Conservation (phyloP, 305 asterid genomes). For the Fraxinus greggii region DNA sequence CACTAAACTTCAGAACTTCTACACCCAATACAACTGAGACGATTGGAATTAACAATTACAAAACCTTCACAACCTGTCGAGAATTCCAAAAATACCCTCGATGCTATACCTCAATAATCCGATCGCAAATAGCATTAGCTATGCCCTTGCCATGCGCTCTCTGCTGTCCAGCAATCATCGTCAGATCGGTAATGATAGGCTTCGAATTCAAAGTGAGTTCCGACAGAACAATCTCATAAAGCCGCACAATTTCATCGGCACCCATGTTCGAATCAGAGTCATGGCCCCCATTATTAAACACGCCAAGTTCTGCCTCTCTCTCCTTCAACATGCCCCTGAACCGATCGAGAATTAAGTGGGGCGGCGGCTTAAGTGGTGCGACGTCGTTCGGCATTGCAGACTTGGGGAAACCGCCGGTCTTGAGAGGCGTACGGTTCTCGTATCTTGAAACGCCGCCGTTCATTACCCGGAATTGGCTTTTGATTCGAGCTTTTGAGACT, state of each 20-base stretch:
- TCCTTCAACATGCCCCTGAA: constrained; percentile 67
- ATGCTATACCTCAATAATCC: constrained; percentile 83
- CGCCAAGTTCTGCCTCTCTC: constrained; percentile 69
- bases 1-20: constrained; percentile 30
- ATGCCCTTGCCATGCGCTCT: constrained; percentile 67
- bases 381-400: constrained; percentile 43
- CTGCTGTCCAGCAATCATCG: constrained; percentile 89
- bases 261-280: constrained; percentile 41
- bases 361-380: constrained; percentile 36
- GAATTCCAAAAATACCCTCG: constrained; percentile 34
- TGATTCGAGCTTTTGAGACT: background rate
- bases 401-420: constrained; percentile 29
- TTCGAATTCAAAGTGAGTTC: constrained; percentile 80
- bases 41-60: constrained; percentile 32
- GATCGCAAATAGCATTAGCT: constrained; percentile 75
- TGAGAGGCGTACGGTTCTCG: constrained; percentile 46
- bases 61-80: constrained; percentile 26
- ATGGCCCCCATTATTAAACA: constrained; percentile 41
- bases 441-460: constrained; percentile 49
- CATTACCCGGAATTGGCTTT: constrained; percentile 23
- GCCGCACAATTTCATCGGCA: constrained; percentile 60
- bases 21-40: constrained; percentile 30
- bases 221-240: constrained; percentile 62
- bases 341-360: constrained; percentile 56
- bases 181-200: constrained; percentile 88